A percentile compares a stretch with the other conserved stretches of the same genome.
phyloP scores from a whole-genome alignment of 371 early-diverging fungal genomes.

The Mortierella sp. region DNA sequence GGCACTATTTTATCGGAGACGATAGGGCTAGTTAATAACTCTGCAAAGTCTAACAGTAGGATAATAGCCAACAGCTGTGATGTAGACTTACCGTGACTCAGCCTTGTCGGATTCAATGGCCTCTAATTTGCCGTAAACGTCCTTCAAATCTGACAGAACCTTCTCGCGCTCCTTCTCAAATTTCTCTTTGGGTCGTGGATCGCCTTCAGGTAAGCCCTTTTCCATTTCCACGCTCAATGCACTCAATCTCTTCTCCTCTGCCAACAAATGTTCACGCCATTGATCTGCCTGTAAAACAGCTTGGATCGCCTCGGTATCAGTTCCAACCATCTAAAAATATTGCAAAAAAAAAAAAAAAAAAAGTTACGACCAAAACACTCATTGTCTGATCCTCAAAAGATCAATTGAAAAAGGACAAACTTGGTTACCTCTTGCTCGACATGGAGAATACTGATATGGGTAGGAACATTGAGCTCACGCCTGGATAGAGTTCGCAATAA shows the following conservation, averaged over 20 bases:
- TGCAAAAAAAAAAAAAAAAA: background rate
- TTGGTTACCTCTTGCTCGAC: constrained; percentile 95
- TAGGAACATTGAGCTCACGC: constrained; percentile 91
- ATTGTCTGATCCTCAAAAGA: constrained; percentile 3
- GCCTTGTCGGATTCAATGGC: constrained; percentile 98
- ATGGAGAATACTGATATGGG: constrained; percentile 91
- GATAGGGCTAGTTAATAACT: background rate
- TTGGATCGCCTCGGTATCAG: constrained; percentile 87
- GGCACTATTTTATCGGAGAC: constrained; percentile 65
- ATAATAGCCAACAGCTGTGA: background rate
- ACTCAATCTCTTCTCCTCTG: constrained; percentile 81
- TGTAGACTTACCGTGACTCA: constrained; percentile 76
- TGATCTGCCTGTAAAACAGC: constrained; percentile 95
- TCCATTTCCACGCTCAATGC: constrained; percentile 56
- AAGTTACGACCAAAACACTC: background rate
- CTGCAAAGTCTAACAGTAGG: background rate
- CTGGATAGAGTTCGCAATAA: constrained; percentile 92
- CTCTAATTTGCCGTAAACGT: constrained; percentile 85
- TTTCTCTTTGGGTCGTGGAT: constrained; percentile 67
- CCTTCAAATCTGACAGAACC: constrained; percentile 78
- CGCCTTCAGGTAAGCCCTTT: constrained; percentile 57
- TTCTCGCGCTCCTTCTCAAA: constrained; percentile 77
- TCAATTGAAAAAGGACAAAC: background rate
- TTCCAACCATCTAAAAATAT: constrained; percentile 81
- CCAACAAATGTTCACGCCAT: constrained; percentile 92